Conservation (phyloP, 148 eudicot species). For the Rhododendron williamsianum region DNA sequence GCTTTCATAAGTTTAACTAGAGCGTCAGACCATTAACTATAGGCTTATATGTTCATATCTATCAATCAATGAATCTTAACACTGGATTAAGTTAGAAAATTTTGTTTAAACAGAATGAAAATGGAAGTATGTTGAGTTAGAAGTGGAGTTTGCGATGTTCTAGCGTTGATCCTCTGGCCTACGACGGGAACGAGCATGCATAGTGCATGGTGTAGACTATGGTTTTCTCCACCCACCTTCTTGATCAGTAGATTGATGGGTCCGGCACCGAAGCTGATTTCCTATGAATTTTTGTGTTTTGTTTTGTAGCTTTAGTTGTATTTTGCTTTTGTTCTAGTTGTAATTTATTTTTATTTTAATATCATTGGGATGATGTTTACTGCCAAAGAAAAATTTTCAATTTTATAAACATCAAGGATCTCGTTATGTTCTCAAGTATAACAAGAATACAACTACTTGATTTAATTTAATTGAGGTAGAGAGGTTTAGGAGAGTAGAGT, state of each 20-base stretch:
- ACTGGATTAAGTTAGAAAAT: neutral
- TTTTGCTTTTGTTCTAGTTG: neutral
- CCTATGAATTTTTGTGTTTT: neutral
- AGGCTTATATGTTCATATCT: neutral
- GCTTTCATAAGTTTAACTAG: neutral
- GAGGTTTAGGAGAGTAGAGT: too few relatives aligned
- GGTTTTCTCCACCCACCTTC: too few relatives aligned
- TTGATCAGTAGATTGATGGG: neutral
- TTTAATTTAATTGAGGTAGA: too few relatives aligned
- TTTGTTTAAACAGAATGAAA: neutral
- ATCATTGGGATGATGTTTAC: too few relatives aligned
- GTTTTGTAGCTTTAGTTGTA: neutral
- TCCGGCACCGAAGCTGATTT: neutral
- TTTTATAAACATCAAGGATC: too few relatives aligned
- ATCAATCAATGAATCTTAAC: neutral
- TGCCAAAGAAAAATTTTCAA: too few relatives aligned
- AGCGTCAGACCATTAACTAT: neutral
- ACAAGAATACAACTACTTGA: neutral
- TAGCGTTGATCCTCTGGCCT: neutral
- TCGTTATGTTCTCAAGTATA: too few relatives aligned
- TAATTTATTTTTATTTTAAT: too few relatives aligned
- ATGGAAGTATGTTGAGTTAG: neutral
- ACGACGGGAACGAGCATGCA: neutral
- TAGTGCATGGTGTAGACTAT: too few relatives aligned
- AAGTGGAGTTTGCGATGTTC: too few relatives aligned